These are phyloP conservation scores for Mortierella sp. DNA, from an alignment of 371 early-diverging fungal species.

Conservation along the genomic window DNA sequence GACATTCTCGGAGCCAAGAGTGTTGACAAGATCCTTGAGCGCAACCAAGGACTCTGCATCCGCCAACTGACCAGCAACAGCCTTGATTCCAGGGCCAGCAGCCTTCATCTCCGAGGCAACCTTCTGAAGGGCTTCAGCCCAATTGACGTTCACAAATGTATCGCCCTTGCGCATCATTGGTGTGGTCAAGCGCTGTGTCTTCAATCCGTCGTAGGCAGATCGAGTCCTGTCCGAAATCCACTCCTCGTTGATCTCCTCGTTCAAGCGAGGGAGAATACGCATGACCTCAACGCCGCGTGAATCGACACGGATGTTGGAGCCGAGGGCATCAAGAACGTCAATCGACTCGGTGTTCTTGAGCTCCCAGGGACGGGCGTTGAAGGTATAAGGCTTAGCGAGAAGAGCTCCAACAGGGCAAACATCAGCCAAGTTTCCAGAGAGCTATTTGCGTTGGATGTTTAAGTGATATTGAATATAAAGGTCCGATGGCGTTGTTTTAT, in stretches of 20 bases:
- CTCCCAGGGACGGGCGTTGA: slow-evolving; percentile 95
- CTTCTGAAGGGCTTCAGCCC: slow-evolving; percentile 85
- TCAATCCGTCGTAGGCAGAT: slow-evolving; percentile 93
- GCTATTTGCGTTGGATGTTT: no score
- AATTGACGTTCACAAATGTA: slow-evolving; percentile 82
- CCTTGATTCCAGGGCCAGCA: slow-evolving; percentile 73
- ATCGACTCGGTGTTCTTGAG: slow-evolving; percentile 93
- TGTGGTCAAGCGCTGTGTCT: slow-evolving; percentile 90
- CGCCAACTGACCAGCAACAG: slow-evolving; percentile 90
- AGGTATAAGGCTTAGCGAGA: slow-evolving; percentile 96
- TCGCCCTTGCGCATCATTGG: slow-evolving; percentile 88
- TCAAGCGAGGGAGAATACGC: slow-evolving; percentile 92
- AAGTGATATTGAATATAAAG: no score
- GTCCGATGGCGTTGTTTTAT: no score
- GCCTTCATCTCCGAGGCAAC: slow-evolving; percentile 72
- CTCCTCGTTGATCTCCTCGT: slow-evolving; percentile 96
- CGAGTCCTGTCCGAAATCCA: slow-evolving; percentile 98
- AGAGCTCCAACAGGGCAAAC: slow-evolving; percentile 97
- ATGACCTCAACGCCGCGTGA: slow-evolving; percentile 96
- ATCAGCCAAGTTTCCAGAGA: slow-evolving; percentile 96
- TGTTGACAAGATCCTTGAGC: slow-evolving; percentile 92
- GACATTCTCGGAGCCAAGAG: slow-evolving; percentile 85
- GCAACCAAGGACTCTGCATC: slow-evolving; percentile 86
- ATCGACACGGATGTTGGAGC: slow-evolving; percentile 93
- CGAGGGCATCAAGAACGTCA: slow-evolving; percentile 94